Base-by-base conservation (phyloP, 257 asterid genomes). In the Eustoma russellianum region DNA sequence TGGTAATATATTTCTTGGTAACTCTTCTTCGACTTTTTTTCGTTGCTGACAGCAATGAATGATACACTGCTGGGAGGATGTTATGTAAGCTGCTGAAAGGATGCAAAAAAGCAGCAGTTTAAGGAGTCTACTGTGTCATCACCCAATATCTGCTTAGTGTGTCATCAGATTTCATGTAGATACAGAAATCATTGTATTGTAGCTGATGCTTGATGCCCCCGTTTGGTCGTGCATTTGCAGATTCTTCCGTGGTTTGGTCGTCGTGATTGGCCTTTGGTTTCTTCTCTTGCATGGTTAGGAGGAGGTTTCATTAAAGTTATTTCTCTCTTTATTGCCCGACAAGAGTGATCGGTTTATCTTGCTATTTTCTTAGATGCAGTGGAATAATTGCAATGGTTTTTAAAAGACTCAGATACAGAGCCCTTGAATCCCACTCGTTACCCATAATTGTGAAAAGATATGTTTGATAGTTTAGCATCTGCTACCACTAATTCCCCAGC, bases 171-270 rank as follows among this genome's bases (percentile, higher is more conserved):
- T 4, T 52, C 30, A 52, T 54, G 34, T 14, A 16, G 41, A 63
- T 56, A 64, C 56, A 50, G 40, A 40, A 59, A 41, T 47, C 6
- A 9, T 18, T 41, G 9, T 43, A 10, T 35, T 16, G 52, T 48
- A 8, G 17, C 35, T 43, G 49, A 19, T 14, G 60, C 40, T 19
- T 24, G 13, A 14, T 7, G 5, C 54, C 33, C n/a, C 24, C 13
- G 5, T 50, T 15, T 40, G 48, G 50, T 5, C 41, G 11, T 50
- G 34, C 24, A 12, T 19, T n/a, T n/a, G 55, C 48, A 28, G 17
- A 13, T 5, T 15, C 33, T n/a, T n/a, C n/a, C 24, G 44, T 40
- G 6, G 14, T 30, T 18, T 19, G 5, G 9, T 11, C 11, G 50
- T 16, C 24, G 56, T 28, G 34, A 14, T 48, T 62, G 3, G n/a